Conservation (phyloP, 306 rosid genomes). For the Sicyos baderoa region DNA sequence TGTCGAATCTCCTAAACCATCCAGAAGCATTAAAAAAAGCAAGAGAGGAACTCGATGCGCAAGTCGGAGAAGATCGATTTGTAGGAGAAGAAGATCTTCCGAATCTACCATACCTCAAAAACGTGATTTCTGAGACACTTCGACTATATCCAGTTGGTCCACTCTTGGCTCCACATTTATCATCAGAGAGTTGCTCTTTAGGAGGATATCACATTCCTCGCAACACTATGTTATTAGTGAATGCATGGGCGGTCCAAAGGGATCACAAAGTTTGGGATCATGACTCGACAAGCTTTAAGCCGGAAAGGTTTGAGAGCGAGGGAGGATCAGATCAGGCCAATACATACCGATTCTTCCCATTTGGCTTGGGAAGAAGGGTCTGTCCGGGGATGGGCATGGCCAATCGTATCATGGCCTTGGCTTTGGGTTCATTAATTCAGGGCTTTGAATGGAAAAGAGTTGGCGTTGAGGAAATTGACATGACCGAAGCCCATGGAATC, state of each 20-base stretch:
- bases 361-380: too few relatives aligned
- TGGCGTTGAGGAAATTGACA: too few relatives aligned
- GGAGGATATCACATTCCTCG: conserved; percentile 19
- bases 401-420: too few relatives aligned
- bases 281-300: conserved; percentile 15
- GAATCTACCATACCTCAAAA: conserved; percentile 27
- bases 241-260: conserved; percentile 41
- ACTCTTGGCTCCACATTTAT: conserved; percentile 24
- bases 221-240: conserved; percentile 34
- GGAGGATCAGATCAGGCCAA: background rate
- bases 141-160: conserved; percentile 29
- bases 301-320: conserved; percentile 24
- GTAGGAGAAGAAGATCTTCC: conserved; percentile 25
- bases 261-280: conserved; percentile 27
- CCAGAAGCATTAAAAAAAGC: conserved; percentile 37
- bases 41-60: conserved; percentile 28
- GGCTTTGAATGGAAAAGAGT: too few relatives aligned
- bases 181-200: conserved; percentile 15
- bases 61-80: conserved; percentile 17
- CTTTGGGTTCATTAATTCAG: too few relatives aligned
- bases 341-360: too few relatives aligned
- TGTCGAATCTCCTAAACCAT: conserved; percentile 49
- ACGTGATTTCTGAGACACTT: conserved; percentile 28
- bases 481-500: too few relatives aligned
- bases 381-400: too few relatives aligned